Base-by-base conservation (phyloP, 768 basidiomycete genomes). In the Hypholoma fasciculare region DNA sequence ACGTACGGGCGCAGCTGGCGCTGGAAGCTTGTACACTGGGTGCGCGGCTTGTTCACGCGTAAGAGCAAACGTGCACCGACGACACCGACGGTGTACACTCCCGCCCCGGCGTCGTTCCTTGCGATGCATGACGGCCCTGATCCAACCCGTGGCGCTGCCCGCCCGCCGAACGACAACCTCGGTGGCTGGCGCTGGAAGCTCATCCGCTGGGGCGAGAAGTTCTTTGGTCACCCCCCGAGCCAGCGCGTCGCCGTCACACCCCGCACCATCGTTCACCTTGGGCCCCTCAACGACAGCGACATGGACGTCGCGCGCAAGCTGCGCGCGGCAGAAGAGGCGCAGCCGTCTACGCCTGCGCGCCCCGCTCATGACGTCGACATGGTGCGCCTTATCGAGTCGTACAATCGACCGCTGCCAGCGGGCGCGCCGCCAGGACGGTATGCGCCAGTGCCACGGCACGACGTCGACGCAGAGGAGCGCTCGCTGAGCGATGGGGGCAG, bases 21-120 rank as follows among this genome's bases (percentile, higher is more conserved):
- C 37, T 68, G 73, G 71, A 78, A 79, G 54, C 76, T 91, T 34
- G 68, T 76, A 19, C 78, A 82, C 49, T 81, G 87, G 60, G 82
- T 85, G 3, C 81, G 83, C 69, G 77, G 70, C 68, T 65, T 92
- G n/a, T 88, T 90, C 38, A 52, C 59, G n/a, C 84, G 46, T 4
- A 37, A 26, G 23, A n/a, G 44, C 19, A 46, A 46, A 23, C 19
- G 12, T 7, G 17, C 46, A 36, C 8, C 46, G 13, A 19, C 19
- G n/a, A 14, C 38, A 13, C 4, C 38, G 20, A 9, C 11, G 23
- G 48, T 17, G 13, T 49, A 57, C 42, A 36, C 38, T 6, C 39
- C 56, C 23, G 26, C 55, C 4, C 6, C 19, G 23, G 19, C 20
- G 27, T 36, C 46, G 7, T 56, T 49, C 37, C 26, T 38, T 7